A percentile compares a stretch with the other conserved stretches of the same genome.
phyloP scores from a whole-genome alignment of 2,329 filamentous ascomycete genomes.

The Phyllosticta paracitricarpa region DNA sequence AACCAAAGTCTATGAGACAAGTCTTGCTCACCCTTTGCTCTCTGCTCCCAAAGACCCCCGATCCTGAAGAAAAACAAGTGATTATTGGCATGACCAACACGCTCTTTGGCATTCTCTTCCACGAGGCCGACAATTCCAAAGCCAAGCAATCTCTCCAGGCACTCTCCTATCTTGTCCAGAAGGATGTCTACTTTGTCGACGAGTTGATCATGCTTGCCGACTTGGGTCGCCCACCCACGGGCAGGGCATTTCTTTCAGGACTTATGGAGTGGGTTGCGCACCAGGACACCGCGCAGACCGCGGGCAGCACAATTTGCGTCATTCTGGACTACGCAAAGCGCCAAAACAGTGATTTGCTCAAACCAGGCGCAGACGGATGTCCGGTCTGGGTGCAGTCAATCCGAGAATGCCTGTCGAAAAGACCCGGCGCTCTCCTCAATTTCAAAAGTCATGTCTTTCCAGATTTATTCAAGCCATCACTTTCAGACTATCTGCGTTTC shows the following conservation, averaged over 20 bases:
- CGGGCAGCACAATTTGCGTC: slow-evolving; percentile 28
- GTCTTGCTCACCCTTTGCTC: slow-evolving; percentile 32
- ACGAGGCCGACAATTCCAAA: slow-evolving; percentile 51
- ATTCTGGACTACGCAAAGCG: slow-evolving; percentile 22
- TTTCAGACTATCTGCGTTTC: slow-evolving; percentile 31
- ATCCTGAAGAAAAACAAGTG: neutral
- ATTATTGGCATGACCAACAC: slow-evolving; percentile 18
- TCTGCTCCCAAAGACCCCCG: slow-evolving; percentile 22
- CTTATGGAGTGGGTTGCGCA: slow-evolving; percentile 29
- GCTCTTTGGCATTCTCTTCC: slow-evolving; percentile 50
- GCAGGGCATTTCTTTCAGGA: slow-evolving; percentile 11
- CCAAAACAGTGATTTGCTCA: neutral
- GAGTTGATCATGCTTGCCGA: slow-evolving; percentile 17
- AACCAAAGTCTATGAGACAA: slow-evolving; percentile 38
- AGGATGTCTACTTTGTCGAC: slow-evolving; percentile 41
- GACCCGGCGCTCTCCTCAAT: slow-evolving; percentile 29
- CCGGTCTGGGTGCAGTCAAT: slow-evolving; percentile 31
- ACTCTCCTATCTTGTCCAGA: slow-evolving; percentile 55
- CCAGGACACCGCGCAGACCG: slow-evolving; percentile 30
- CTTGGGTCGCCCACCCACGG: neutral
- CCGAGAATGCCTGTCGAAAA: slow-evolving; percentile 22
- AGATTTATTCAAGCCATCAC: slow-evolving; percentile 33
- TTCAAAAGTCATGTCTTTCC: slow-evolving; percentile 40
- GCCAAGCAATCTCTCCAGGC: slow-evolving; percentile 62
- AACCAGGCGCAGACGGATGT: slow-evolving; percentile 1